Conservation (phyloP, 495 filamentous ascomycete genomes). For the Trichoderma orchidacearum region DNA sequence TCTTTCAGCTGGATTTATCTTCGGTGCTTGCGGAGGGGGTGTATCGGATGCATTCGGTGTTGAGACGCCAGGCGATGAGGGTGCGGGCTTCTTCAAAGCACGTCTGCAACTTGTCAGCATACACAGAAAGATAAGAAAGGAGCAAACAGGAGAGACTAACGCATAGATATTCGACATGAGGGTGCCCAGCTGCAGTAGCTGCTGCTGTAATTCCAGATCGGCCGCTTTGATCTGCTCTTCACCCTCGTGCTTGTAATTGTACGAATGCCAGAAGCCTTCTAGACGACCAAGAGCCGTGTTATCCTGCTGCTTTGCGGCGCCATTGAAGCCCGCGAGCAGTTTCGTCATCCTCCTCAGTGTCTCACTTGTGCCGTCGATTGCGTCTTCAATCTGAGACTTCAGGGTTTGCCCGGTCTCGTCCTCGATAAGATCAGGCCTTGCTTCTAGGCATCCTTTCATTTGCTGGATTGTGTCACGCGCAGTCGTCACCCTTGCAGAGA, state of each 20-base stretch:
- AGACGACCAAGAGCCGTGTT: background rate
- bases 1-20: background rate
- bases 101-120: background rate
- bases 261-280: constrained; percentile 1
- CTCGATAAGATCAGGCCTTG: constrained; percentile 1
- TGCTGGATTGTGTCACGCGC: constrained; percentile 1
- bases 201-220: background rate
- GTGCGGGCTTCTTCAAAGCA: background rate
- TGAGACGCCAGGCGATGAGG: background rate
- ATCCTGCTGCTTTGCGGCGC: background rate
- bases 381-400: constrained; percentile 1
- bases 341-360: constrained; percentile 2
- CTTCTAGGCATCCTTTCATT: background rate
- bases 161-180: constrained; percentile 1
- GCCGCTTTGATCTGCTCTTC: constrained; percentile 1
- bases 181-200: background rate
- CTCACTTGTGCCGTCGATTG: background rate
- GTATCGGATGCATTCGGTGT: background rate
- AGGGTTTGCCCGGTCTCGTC: background rate
- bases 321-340: background rate
- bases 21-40: background rate
- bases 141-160: background rate
- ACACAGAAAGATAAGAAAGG: background rate
- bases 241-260: background rate
- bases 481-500: background rate